A percentile compares a stretch with the other conserved stretches of the same genome.
Conservation (phyloP, 257 asterid species). For the Primulina huaijiensis region DNA sequence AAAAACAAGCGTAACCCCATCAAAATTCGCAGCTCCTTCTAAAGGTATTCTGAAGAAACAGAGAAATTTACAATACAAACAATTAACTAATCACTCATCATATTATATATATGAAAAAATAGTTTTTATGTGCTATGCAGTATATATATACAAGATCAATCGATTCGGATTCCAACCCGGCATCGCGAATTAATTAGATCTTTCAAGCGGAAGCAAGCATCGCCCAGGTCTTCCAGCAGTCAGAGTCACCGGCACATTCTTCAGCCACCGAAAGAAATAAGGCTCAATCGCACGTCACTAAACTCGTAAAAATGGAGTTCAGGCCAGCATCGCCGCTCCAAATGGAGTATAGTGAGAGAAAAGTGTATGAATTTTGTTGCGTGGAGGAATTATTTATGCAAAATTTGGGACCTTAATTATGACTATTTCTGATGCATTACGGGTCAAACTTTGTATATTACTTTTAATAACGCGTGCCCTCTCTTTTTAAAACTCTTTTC, state of each 20-base stretch:
- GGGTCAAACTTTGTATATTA: conserved; percentile 32
- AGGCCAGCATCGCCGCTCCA: conserved; percentile 36
- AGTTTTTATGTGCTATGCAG: too few species aligned
- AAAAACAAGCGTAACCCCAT: background rate
- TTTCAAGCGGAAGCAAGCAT: conserved; percentile 18
- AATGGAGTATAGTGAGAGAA: conserved; percentile 22
- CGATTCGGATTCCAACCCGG: background rate
- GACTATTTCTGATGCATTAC: conserved; percentile 15
- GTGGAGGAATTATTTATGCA: conserved; percentile 23
- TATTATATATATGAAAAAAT: too few species aligned
- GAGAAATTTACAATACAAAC: background rate
- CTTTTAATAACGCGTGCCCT: conserved; percentile 31
- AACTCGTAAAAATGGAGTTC: conserved; percentile 12
- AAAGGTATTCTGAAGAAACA: background rate
- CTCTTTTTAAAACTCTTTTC: background rate
- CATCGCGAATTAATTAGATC: conserved; percentile 15
- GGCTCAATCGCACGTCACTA: background rate
- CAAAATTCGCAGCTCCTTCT: background rate
- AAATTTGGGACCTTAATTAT: conserved; percentile 19
- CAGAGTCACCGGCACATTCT: conserved; percentile 26
- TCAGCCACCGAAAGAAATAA: background rate
- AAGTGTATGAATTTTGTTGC: conserved; percentile 2
- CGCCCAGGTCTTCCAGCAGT: conserved; percentile 19
- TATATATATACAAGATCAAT: background rate
- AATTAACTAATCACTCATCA: background rate